These are phyloP conservation scores for Monosporascus sp. DNA, from an alignment of 2,329 filamentous ascomycete genomes.

Conservation along the genomic window DNA sequence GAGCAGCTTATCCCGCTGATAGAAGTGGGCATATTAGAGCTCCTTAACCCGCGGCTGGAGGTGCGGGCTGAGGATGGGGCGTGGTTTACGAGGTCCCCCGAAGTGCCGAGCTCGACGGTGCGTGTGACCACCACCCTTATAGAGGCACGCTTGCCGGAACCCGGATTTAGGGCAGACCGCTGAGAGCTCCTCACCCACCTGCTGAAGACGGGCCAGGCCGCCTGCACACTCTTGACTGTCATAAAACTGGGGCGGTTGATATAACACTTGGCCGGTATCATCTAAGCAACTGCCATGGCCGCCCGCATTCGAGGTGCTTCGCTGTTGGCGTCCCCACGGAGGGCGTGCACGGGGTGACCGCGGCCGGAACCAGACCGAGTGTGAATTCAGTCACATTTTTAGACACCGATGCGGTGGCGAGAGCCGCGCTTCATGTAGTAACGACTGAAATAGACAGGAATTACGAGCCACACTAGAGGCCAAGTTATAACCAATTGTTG, in stretches of 20 bases:
- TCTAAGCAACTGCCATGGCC: constrained; percentile 5
- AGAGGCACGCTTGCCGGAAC: constrained; percentile 13
- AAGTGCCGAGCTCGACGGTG: constrained; percentile 4
- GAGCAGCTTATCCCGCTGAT: constrained; percentile 14
- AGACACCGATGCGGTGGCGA: constrained; percentile 9
- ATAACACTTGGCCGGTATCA: constrained; percentile 2
- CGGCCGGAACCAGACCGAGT: constrained; percentile 10
- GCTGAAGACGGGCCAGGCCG: constrained; percentile 10
- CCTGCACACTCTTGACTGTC: constrained; percentile 2
- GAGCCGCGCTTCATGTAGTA: constrained; percentile 2
- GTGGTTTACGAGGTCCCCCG: constrained; percentile 6
- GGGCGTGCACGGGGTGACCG: constrained; percentile 13
- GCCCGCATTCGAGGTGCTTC: constrained; percentile 8
- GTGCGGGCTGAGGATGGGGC: constrained; percentile 4
- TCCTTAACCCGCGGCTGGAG: constrained; percentile 7
- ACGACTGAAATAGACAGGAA: neutral
- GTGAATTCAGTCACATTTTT: constrained; percentile 12
- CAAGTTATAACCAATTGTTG: neutral
- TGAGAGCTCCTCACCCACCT: constrained; percentile 10
- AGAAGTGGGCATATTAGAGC: constrained; percentile 9
- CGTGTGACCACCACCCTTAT: constrained; percentile 12
- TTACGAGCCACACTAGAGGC: neutral
- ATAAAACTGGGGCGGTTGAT: constrained; percentile 9
- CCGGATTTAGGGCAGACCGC: constrained; percentile 6
- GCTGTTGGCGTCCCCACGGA: constrained; percentile 14